These are phyloP conservation scores for Bidens hawaiensis DNA, from an alignment of 140 eudicot genomes.

Conservation along the genomic window DNA sequence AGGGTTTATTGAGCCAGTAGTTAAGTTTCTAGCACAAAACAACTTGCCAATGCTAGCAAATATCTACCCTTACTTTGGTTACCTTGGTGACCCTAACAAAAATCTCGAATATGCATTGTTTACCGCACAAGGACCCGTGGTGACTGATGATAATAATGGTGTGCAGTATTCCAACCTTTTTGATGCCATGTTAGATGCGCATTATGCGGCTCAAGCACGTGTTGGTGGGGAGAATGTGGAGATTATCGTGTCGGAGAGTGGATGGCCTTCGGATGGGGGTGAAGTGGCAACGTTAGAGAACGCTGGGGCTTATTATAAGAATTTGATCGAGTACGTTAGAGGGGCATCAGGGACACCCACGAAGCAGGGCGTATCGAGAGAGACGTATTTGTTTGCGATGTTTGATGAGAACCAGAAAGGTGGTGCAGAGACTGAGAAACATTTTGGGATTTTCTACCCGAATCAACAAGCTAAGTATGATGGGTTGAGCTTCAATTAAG, in stretches of 20 bases:
- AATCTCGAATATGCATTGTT: constrained; percentile 35
- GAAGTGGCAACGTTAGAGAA: constrained; percentile 10
- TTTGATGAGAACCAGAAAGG: constrained; percentile 14
- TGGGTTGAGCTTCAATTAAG: constrained; percentile 23
- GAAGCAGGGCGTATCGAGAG: constrained; percentile 31
- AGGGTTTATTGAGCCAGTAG: no score
- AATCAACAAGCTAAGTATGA: constrained; percentile 29
- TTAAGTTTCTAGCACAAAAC: no score
- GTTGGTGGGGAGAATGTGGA: constrained; percentile 27
- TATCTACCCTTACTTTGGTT: constrained; percentile 36
- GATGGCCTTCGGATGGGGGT: constrained; percentile 46
- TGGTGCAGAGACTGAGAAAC: constrained; percentile 20
- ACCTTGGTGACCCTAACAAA: not conserved
- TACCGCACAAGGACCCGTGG: constrained; percentile 23
- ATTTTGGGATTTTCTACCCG: constrained; percentile 34
- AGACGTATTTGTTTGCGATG: no score
- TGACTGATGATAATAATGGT: constrained; percentile 19
- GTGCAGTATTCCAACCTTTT: no score
- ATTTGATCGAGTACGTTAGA: constrained; percentile 35
- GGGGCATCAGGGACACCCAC: constrained; percentile 30
- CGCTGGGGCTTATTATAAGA: constrained; percentile 34
- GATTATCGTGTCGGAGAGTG: constrained; percentile 48
- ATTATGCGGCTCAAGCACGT: constrained; percentile 37
- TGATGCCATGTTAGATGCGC: constrained; percentile 43
- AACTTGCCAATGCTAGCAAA: no score